Base-by-base conservation (phyloP, 78 protist genomes). In the Neovahlkampfia damariscottae region DNA sequence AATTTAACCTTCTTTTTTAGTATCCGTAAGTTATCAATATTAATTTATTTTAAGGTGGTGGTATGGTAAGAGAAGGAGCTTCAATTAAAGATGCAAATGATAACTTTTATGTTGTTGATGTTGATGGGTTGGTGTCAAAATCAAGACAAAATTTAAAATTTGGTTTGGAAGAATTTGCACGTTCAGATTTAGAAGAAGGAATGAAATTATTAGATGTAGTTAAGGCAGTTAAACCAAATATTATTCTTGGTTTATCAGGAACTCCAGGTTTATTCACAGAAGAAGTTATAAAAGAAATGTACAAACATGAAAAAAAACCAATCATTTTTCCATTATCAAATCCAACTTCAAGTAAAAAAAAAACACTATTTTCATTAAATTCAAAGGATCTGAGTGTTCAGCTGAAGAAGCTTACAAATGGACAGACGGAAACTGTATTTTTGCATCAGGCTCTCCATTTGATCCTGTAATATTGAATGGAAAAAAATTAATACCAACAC, bases 371-470 rank as follows among this genome's bases (percentile, higher is more conserved):
- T n/a, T n/a, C n/a, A n/a, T n/a, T n/a, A n/a, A n/a, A n/a, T n/a
- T n/a, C n/a, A 50, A 84, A 82, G 81, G 89, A 35, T 84, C 95
- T 70, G 99, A 96, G 81, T 83, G 92, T 85, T 86, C 94, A 4
- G 91, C 95, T 5, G 93, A 88, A 70, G 76, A 90, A 41, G 95
- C 94, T 58, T 84, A 78, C 81, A 29, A n/a, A 27, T 89, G 90
- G 90, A 78, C 95, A 8, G 58, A 91, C 41, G 97, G 96, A 67
- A 38, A 71, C 32, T 77, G 84, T 28, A 77, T 92, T 80, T 90
- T 87, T 58, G 97, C 95, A 40, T 68, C 90, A 1, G 99, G 99
- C 59, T 83, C 91, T n/a, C 97, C 97, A 59, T 94, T 91, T 38
- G 83, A 5, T 32, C 87, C 88, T 28, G 90, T 85, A 38, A 58